These are phyloP conservation scores for Vicia faba DNA, from an alignment of 306 rosid genomes.

Conservation along the genomic window DNA sequence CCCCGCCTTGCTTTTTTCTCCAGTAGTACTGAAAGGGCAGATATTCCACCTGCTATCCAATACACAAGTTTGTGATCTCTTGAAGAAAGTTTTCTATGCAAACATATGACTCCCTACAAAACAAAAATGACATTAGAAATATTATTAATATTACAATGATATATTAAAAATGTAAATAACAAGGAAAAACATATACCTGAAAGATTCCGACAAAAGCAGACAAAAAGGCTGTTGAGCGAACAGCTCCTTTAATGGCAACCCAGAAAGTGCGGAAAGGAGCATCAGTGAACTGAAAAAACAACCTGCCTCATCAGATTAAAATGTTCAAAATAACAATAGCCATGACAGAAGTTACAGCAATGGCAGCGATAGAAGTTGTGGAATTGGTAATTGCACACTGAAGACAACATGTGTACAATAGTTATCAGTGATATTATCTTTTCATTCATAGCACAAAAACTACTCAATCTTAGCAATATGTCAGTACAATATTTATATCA, in stretches of 20 bases:
- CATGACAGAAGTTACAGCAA: conserved; percentile 10
- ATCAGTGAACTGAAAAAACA: conserved; percentile 67
- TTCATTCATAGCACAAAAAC: conserved; percentile 7
- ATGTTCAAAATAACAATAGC: conserved; percentile 9
- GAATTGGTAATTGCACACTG: background rate
- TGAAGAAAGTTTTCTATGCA: conserved; percentile 78
- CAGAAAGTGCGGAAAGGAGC: conserved; percentile 82
- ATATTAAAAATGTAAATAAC: conserved; percentile 1
- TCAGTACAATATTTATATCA: background rate
- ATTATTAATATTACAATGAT: conserved; percentile 28
- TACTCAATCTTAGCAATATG: conserved; percentile 5
- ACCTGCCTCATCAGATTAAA: conserved; percentile 33
- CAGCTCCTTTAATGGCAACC: conserved; percentile 73
- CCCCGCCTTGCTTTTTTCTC: conserved; percentile 92
- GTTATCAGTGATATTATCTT: conserved; percentile 21
- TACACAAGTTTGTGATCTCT: conserved; percentile 90
- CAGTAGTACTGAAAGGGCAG: conserved; percentile 85
- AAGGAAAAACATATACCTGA: conserved; percentile 58
- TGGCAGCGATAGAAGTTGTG: conserved; percentile 8
- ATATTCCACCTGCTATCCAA: conserved; percentile 85
- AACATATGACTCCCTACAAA: conserved; percentile 82
- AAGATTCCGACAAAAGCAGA: conserved; percentile 94
- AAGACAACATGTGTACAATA: conserved; percentile 1
- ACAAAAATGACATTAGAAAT: conserved; percentile 37
- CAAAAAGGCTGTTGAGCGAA: conserved; percentile 86